phyloP scores from a whole-genome alignment of 139 green algal species.

The Chlorokybus atmophyticus region DNA sequence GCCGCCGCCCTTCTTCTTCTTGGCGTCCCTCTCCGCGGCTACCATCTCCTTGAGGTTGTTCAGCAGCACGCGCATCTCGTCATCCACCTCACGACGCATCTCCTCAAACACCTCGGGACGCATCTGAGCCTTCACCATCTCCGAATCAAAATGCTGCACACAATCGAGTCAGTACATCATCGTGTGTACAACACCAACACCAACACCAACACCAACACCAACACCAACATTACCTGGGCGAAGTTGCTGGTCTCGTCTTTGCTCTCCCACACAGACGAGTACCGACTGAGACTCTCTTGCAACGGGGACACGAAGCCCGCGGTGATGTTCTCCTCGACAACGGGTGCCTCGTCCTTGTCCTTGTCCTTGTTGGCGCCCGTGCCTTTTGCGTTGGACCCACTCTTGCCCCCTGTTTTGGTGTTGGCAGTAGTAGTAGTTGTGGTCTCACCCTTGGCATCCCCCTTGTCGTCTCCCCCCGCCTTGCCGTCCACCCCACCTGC shows the following conservation, averaged over 20 bases:
- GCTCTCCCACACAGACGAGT: conserved; percentile 61
- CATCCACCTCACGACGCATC: conserved; percentile 48
- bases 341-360: conserved; percentile 14
- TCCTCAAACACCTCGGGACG: conserved; percentile 81
- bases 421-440: no score
- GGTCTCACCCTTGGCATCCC: conserved; percentile 28
- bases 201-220: no score
- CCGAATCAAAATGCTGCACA: conserved; percentile 53
- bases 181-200: no score
- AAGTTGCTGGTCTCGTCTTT: conserved; percentile 53
- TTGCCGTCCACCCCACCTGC: conserved; percentile 17
- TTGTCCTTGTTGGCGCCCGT: conserved; percentile 23
- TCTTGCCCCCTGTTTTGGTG: no score
- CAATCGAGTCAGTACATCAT: no score
- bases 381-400: no score
- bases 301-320: conserved; percentile 54
- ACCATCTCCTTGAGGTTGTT: conserved; percentile 66
- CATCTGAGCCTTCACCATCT: conserved; percentile 71
- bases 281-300: conserved; percentile 53
- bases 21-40: conserved; percentile 53
- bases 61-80: conserved; percentile 73
- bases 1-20: conserved; percentile 46
- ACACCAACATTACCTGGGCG: no score
- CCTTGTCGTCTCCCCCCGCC: conserved; percentile 22
- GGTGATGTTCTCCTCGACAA: conserved; percentile 36